Evolutionary conservation across 2,329 filamentous ascomycete genomes (phyloP).

Genomic region (Aspergillus fumigatus): DNA sequence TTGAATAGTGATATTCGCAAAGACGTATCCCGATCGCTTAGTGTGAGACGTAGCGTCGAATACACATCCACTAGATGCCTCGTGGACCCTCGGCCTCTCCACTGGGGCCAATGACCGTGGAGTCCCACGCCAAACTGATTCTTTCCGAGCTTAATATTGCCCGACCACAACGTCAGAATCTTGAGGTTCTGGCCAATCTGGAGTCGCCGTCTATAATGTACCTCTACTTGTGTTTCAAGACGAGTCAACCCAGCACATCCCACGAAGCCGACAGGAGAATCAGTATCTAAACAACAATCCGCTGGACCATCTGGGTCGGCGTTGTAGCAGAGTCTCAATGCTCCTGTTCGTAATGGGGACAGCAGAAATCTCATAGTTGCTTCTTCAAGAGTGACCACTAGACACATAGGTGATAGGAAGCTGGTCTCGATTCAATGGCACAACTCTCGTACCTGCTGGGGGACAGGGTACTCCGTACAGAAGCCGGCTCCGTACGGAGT

Average conservation of each 20-base stretch:
- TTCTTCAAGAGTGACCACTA: background rate
- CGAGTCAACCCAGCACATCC: background rate
- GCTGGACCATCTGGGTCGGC: background rate
- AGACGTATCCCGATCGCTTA: conserved; percentile 10
- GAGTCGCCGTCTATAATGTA: background rate
- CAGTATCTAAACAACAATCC: background rate
- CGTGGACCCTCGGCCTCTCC: conserved; percentile 3
- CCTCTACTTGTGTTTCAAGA: background rate
- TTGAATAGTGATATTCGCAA: conserved; percentile 12
- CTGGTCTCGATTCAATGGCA: background rate
- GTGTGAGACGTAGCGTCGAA: conserved; percentile 19
- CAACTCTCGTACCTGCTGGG: background rate
- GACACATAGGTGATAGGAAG: background rate
- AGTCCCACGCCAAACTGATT: background rate
- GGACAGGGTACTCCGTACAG: no score
- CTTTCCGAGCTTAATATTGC: background rate
- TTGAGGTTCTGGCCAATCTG: background rate
- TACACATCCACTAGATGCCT: conserved; percentile 7
- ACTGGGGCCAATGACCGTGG: conserved; percentile 9
- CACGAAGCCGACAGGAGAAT: background rate
- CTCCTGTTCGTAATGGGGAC: background rate
- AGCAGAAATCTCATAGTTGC: background rate
- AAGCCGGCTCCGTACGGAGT: background rate
- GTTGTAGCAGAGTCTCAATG: background rate
- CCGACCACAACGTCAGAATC: background rate